These are phyloP conservation scores for Lactifluus hygrophoroides DNA, from an alignment of 768 basidiomycete species.

Conservation along the genomic window DNA sequence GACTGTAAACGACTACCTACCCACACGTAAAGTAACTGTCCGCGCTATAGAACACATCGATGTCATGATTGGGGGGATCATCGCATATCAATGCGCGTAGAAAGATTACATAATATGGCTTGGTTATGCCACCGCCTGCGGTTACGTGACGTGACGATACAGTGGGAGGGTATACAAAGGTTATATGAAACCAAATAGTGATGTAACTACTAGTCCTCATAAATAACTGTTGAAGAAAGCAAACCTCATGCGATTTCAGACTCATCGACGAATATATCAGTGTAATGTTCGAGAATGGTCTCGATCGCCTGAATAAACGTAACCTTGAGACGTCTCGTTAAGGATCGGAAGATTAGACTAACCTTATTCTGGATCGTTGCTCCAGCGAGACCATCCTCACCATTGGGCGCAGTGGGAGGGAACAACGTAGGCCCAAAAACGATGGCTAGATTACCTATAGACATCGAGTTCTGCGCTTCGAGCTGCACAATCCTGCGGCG, in stretches of 20 bases:
- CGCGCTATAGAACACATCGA: slow-evolving; percentile 1
- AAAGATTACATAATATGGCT: slow-evolving; percentile 11
- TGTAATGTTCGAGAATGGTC: slow-evolving; percentile 89
- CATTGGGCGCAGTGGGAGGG: slow-evolving; percentile 47
- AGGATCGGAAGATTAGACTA: background rate
- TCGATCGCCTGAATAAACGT: slow-evolving; percentile 65
- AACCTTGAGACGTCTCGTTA: background rate
- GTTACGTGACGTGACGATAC: slow-evolving; percentile 4
- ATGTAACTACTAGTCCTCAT: slow-evolving; percentile 17
- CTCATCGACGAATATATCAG: slow-evolving; percentile 95
- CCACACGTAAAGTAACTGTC: background rate
- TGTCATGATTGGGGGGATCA: background rate
- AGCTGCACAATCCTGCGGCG: slow-evolving; percentile 63
- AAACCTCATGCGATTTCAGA: slow-evolving; percentile 34
- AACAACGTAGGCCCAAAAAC: slow-evolving; percentile 98
- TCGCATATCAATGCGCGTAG: slow-evolving; percentile 7
- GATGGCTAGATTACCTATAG: slow-evolving; percentile 85
- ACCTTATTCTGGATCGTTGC: slow-evolving; percentile 68
- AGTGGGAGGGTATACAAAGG: slow-evolving; percentile 13
- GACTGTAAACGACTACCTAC: background rate
- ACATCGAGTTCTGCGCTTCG: slow-evolving; percentile 82
- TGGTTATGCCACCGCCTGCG: slow-evolving; percentile 5
- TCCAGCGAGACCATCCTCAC: slow-evolving; percentile 50
- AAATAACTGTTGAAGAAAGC: slow-evolving; percentile 22
- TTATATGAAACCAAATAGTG: slow-evolving; percentile 15